Evolutionary conservation across 2,329 filamentous ascomycete species (phyloP), one percentile per base, ranked within the genome.

Genomic region (Didymella glomerata): DNA sequence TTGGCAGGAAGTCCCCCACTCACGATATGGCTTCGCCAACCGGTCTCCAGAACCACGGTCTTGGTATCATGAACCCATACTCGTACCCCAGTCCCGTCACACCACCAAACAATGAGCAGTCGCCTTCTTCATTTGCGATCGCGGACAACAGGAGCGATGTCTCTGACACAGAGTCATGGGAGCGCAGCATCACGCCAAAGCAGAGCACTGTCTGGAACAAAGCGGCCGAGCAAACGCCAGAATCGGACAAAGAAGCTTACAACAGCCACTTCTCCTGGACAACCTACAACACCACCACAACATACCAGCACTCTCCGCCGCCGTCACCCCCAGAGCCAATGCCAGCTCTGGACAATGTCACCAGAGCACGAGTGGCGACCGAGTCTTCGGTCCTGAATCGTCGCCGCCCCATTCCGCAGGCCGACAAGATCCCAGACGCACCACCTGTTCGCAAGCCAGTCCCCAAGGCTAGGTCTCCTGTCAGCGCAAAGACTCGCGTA

Each of bases 221-320:
- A 32, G 59, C 66, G 8, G 36, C 60, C 5, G 68, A 72, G 40
- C 63, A 58, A 46, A 73, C 68, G 18, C 69, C 69, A 24, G 64
- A 63, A 38, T 64, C 65, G 47, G 62, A 64, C 45, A 57, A 70
- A 46, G 57, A 70, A 57, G 65, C 57, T 24, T 41, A 63, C 9
- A 42, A 57, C 25, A 74, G 71, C 25, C 67, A 68, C 38, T 74
- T 74, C 46, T 71, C 71, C 27, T 73, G 70, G 67, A 72, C 69
- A 18, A 72, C 70, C 16, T 72, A 73, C 50, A 72, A 69, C 57
- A 80, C 76, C 38, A 66, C 62, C 57, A 75, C 74, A 7, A 78
- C 76, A 3, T 76, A 78, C 56, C 76, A 79, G 47, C 75, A 77
- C 52, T 79, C 78, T 47, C 78, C 78, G 40, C 78, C 78, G 3